phyloP scores from a whole-genome alignment of 2,329 filamentous ascomycete species.

The Ophiostoma himal-ulmi region DNA sequence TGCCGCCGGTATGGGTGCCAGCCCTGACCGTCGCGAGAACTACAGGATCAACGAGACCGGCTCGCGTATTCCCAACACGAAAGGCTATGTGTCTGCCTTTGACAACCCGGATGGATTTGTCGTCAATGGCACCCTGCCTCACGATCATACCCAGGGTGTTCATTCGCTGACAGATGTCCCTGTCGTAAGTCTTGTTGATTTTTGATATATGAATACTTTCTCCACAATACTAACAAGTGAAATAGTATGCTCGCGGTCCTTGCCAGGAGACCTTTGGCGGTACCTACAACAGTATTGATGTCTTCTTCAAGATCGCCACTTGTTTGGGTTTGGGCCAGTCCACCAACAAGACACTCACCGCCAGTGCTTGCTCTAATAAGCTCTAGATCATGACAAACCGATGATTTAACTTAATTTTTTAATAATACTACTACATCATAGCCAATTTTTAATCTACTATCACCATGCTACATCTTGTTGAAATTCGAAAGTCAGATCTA shows the following conservation, averaged over 20 bases:
- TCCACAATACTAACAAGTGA: neutral
- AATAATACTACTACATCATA: neutral
- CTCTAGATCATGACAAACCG: neutral
- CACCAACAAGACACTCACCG: slow-evolving; percentile 29
- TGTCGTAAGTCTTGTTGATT: slow-evolving; percentile 37
- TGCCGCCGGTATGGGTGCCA: slow-evolving; percentile 63
- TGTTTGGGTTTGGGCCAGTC: slow-evolving; percentile 54
- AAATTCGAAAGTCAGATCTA: no score
- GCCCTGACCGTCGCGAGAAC: slow-evolving; percentile 70
- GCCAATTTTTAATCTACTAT: neutral
- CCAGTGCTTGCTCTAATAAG: neutral
- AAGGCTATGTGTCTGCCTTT: slow-evolving; percentile 56
- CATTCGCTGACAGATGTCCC: slow-evolving; percentile 74
- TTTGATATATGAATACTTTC: neutral
- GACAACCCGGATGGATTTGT: slow-evolving; percentile 42
- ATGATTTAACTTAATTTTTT: neutral
- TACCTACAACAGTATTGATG: slow-evolving; percentile 65
- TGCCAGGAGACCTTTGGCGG: slow-evolving; percentile 73
- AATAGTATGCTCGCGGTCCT: slow-evolving; percentile 62
- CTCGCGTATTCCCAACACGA: slow-evolving; percentile 46
- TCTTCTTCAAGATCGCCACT: slow-evolving; percentile 68
- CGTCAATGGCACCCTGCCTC: slow-evolving; percentile 68
- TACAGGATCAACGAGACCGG: slow-evolving; percentile 64
- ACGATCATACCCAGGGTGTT: slow-evolving; percentile 59
- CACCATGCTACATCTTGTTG: neutral